Evolutionary conservation across 805 yeast species (phyloP).

Genomic region (Lipomyces starkeyi): DNA sequence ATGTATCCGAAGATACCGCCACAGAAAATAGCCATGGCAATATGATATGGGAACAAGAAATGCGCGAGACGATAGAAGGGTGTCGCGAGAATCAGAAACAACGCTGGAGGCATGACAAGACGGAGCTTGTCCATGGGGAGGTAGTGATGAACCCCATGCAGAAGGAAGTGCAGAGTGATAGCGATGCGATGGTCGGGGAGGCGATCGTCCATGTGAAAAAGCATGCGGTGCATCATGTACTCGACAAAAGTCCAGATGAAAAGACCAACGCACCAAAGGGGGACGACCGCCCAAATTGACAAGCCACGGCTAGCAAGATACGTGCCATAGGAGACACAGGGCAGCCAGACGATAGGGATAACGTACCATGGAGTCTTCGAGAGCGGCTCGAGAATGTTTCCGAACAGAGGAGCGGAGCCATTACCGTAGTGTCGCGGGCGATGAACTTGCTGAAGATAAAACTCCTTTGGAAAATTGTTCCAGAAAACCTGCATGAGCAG

Average conservation of each 20-base stretch:
- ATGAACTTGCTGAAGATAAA: constrained; percentile 94
- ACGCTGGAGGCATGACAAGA: constrained; percentile 94
- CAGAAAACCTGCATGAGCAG: constrained; percentile 78
- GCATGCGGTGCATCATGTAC: constrained; percentile 83
- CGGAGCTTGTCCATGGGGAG: constrained; percentile 95
- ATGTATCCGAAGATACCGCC: constrained; percentile 97
- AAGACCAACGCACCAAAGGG: constrained; percentile 78
- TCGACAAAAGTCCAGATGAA: constrained; percentile 94
- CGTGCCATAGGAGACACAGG: constrained; percentile 70
- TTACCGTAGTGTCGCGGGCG: constrained; percentile 98
- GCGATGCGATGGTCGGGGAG: constrained; percentile 81
- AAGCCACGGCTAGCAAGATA: constrained; percentile 63
- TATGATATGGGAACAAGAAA: constrained; percentile 72
- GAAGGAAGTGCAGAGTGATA: constrained; percentile 81
- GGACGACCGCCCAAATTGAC: constrained; percentile 53
- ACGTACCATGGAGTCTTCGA: constrained; percentile 95
- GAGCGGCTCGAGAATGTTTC: constrained; percentile 90
- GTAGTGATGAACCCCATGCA: constrained; percentile 97
- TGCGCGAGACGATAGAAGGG: constrained; percentile 87
- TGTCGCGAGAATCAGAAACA: constrained; percentile 69
- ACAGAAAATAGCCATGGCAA: constrained; percentile 91
- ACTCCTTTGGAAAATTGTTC: constrained; percentile 80
- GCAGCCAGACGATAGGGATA: constrained; percentile 86
- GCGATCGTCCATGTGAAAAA: constrained; percentile 88
- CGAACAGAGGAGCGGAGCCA: constrained; percentile 95